Evolutionary conservation across 139 green algal species (phyloP).

Genomic region (Volvox reticuliferus): DNA sequence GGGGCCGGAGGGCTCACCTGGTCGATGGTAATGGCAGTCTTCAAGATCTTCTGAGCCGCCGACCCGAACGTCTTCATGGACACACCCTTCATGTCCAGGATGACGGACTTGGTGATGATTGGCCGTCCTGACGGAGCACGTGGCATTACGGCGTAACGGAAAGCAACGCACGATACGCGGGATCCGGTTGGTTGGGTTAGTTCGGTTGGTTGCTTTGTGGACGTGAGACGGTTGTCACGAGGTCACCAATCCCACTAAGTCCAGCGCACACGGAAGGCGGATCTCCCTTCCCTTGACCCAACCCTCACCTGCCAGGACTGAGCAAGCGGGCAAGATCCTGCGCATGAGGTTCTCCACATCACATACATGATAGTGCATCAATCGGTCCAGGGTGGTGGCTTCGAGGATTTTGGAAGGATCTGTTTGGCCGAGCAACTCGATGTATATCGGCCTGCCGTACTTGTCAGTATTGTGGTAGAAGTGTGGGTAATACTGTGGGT

Average conservation of each 20-base stretch:
- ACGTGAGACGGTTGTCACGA: too few relatives aligned
- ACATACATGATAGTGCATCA: slow-evolving; percentile 65
- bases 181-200: too few relatives aligned
- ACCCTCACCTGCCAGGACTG: slow-evolving; percentile 36
- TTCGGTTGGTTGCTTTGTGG: too few relatives aligned
- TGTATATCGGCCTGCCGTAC: slow-evolving; percentile 66
- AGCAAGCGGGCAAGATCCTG: slow-evolving; percentile 56
- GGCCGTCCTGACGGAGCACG: slow-evolving; percentile 2
- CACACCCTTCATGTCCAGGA: slow-evolving; percentile 65
- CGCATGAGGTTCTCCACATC: slow-evolving; percentile 60
- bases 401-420: slow-evolving; percentile 52
- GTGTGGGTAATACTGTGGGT: slow-evolving; percentile 50
- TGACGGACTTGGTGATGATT: slow-evolving; percentile 58
- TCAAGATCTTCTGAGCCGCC: slow-evolving; percentile 52
- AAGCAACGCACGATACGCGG: too few relatives aligned
- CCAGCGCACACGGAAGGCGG: too few relatives aligned
- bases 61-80: slow-evolving; percentile 58
- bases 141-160: too few relatives aligned
- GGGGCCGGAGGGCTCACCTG: slow-evolving; percentile 48
- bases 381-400: slow-evolving; percentile 48
- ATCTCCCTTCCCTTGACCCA: too few relatives aligned
- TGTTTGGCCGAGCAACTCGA: slow-evolving; percentile 57
- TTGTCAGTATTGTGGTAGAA: slow-evolving; percentile 64
- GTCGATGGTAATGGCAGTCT: slow-evolving; percentile 47
- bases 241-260: too few relatives aligned